These are phyloP conservation scores for Gossypium arboreum DNA, from an alignment of 345 rosid genomes.

Conservation along the genomic window DNA sequence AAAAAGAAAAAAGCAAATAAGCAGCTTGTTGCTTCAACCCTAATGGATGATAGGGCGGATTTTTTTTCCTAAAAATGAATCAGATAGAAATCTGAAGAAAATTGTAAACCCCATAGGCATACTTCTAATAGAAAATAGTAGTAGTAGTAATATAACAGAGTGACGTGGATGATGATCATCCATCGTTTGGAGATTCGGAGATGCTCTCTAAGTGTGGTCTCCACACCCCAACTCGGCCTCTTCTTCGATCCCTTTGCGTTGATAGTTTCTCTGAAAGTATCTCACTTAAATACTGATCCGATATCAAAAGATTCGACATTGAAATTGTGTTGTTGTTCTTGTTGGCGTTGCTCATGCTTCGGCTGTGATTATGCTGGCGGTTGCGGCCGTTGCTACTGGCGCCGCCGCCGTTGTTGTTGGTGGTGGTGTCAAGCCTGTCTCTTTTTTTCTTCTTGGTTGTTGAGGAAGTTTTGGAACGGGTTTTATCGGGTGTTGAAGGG, in stretches of 20 bases:
- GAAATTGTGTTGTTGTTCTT: slow-evolving; percentile 26
- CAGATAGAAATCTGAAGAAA: slow-evolving; percentile 7
- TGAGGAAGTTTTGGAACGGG: slow-evolving; percentile 25
- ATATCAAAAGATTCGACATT: slow-evolving; percentile 39
- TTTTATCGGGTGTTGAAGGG: slow-evolving; percentile 33
- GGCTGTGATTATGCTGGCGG: slow-evolving; percentile 22
- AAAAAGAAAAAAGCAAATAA: neutral
- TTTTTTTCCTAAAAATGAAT: slow-evolving; percentile 16
- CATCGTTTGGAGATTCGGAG: slow-evolving; percentile 46
- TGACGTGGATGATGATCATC: slow-evolving; percentile 28
- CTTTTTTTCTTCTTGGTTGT: slow-evolving; percentile 26
- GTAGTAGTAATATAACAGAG: neutral
- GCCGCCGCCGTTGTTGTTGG: neutral
- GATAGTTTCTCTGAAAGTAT: slow-evolving; percentile 80
- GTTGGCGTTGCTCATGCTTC: slow-evolving; percentile 18
- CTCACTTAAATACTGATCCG: slow-evolving; percentile 88
- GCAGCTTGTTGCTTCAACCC: slow-evolving; percentile 23
- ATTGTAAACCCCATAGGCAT: neutral
- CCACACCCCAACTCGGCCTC: slow-evolving; percentile 92
- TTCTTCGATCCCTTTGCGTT: slow-evolving; percentile 70
- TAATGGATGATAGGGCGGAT: slow-evolving; percentile 12
- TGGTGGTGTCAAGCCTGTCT: neutral
- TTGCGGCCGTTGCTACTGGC: slow-evolving; percentile 14
- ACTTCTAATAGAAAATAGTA: neutral
- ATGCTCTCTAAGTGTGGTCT: slow-evolving; percentile 96